These are phyloP conservation scores for Isabelozyma rhagii DNA, from an alignment of 805 yeast genomes.

Conservation along the genomic window DNA sequence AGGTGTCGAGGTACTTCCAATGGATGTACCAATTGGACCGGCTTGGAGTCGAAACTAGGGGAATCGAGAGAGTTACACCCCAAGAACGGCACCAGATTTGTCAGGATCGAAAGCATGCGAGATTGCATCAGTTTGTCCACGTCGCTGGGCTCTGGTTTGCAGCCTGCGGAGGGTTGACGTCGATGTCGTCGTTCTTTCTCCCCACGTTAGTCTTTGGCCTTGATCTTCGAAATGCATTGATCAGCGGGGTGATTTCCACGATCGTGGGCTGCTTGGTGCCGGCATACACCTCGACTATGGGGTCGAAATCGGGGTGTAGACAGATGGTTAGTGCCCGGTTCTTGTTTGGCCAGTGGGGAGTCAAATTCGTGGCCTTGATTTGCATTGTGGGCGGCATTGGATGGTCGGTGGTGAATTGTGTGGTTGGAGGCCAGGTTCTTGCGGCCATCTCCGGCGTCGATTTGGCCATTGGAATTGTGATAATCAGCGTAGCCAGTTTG, in stretches of 20 bases:
- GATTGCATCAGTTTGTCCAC: constrained; percentile 18
- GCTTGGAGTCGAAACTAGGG: constrained; percentile 31
- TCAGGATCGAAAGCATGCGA: constrained; percentile 4
- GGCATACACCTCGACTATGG: constrained; percentile 37
- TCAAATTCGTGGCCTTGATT: constrained; percentile 25
- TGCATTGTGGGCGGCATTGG: constrained; percentile 33
- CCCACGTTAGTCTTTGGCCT: constrained; percentile 28
- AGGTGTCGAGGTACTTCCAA: constrained; percentile 1
- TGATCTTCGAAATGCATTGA: constrained; percentile 21
- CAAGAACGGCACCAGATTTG: constrained; percentile 20
- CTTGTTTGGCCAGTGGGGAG: constrained; percentile 35
- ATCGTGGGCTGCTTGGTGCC: constrained; percentile 34
- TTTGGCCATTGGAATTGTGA: constrained; percentile 28
- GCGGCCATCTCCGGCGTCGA: constrained; percentile 21
- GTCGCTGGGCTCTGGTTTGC: constrained; percentile 37
- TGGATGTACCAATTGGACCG: constrained; percentile 21
- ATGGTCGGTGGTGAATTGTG: constrained; percentile 38
- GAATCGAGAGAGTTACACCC: constrained; percentile 31
- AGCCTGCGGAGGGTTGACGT: constrained; percentile 37
- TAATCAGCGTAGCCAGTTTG: constrained; percentile 23
- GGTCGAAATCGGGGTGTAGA: constrained; percentile 35
- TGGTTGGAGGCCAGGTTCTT: constrained; percentile 34
- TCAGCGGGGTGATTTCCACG: constrained; percentile 28
- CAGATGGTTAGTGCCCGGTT: constrained; percentile 37
- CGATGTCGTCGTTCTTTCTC: constrained; percentile 35